Percentiles rank a stretch among this genome's conserved stretches.
Evolutionary conservation across 192 early-diverging fungal genomes (phyloP).

Genomic region (Coemansia sp.): DNA sequence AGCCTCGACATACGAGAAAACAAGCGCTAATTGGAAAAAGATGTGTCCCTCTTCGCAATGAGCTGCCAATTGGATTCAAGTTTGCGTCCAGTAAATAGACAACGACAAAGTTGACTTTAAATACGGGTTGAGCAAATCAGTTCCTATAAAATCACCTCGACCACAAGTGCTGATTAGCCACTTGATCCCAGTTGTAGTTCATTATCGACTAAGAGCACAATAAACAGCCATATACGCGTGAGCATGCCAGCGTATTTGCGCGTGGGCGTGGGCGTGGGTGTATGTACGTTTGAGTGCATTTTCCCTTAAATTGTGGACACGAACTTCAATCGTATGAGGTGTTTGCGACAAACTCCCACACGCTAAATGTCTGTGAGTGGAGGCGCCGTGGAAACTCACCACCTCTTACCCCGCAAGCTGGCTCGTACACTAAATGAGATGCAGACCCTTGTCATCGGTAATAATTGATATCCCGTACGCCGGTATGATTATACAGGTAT

Average conservation of each 20-base stretch:
- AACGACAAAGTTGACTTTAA: background rate
- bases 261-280: conserved; percentile 1
- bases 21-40: background rate
- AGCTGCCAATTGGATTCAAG: background rate
- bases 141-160: background rate
- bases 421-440: background rate
- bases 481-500: background rate
- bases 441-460: background rate
- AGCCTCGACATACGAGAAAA: background rate
- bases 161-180: background rate
- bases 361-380: background rate
- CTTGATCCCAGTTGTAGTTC: background rate
- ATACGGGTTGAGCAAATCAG: background rate
- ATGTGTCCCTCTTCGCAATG: background rate
- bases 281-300: background rate
- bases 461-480: background rate
- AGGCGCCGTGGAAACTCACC: background rate
- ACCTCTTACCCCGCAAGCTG: background rate
- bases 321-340: background rate
- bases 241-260: background rate
- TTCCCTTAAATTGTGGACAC: background rate
- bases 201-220: background rate
- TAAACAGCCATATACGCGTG: background rate
- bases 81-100: background rate
- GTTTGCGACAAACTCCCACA: background rate